A percentile compares a stretch with the other conserved stretches of the same genome.
Evolutionary conservation across 2,329 filamentous ascomycete genomes (phyloP).

Genomic region (Verticillium alfalfae): DNA sequence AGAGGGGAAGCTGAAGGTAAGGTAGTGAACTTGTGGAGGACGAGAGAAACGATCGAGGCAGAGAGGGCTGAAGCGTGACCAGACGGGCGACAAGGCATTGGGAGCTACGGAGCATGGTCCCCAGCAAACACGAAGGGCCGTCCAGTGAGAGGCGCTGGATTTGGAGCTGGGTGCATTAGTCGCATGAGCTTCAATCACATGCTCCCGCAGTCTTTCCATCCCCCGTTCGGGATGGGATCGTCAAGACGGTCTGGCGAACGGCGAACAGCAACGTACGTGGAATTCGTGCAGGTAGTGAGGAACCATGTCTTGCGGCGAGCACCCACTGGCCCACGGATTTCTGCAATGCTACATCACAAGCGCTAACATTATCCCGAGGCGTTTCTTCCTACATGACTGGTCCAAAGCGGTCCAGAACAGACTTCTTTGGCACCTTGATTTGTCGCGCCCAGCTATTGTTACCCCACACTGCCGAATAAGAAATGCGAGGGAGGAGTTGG

Average conservation of each 20-base stretch:
- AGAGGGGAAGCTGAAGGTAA: background rate
- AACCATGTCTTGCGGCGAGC: background rate
- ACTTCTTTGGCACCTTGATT: conserved; percentile 10
- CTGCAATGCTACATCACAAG: background rate
- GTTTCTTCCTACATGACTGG: conserved; percentile 10
- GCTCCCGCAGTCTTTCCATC: background rate
- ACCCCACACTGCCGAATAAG: conserved; percentile 9
- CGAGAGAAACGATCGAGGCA: background rate
- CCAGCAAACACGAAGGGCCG: background rate
- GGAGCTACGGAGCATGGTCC: background rate
- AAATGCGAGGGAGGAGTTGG: background rate
- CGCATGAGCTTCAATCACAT: background rate
- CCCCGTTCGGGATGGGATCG: background rate
- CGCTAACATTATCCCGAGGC: background rate
- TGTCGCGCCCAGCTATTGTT: conserved; percentile 3
- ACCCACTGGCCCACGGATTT: background rate
- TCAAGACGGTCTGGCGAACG: background rate
- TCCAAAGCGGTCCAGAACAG: conserved; percentile 4
- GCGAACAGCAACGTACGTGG: background rate
- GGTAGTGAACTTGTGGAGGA: background rate
- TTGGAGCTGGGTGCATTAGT: background rate
- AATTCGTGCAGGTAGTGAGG: background rate
- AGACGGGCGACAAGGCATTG: background rate
- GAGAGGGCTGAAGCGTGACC: background rate
- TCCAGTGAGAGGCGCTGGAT: background rate